Conservation (phyloP, 352 stramenopile species). For the Phytophthora boehmeriae region DNA sequence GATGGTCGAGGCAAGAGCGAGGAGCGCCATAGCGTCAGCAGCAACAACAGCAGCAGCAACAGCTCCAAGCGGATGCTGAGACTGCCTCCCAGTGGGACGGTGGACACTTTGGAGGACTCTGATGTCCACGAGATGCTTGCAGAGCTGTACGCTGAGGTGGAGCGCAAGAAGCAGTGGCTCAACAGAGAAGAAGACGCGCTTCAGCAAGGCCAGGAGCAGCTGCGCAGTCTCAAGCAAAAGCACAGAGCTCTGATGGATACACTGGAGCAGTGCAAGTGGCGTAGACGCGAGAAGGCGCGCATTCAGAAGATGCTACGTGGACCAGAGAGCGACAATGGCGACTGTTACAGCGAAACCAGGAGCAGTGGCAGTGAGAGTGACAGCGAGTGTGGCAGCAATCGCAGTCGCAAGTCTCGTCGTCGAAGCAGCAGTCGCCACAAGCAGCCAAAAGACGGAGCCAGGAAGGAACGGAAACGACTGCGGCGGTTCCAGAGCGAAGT, state of each 20-base stretch:
- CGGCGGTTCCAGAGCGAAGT: conserved; percentile 52
- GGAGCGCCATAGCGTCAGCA: not conserved
- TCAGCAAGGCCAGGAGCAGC: conserved; percentile 25
- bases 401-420: conserved; percentile 4
- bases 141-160: conserved; percentile 31
- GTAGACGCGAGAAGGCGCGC: conserved; percentile 36
- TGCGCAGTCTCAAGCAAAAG: conserved; percentile 42
- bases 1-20: conserved; percentile 6
- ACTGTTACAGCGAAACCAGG: conserved; percentile 20
- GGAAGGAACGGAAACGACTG: conserved; percentile 54
- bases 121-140: conserved; percentile 37
- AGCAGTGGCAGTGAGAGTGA: conserved; percentile 18
- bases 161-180: conserved; percentile 45
- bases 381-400: not conserved
- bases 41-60: conserved; percentile 3
- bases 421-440: conserved; percentile 14
- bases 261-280: conserved; percentile 45
- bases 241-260: conserved; percentile 42
- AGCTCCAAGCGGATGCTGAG: conserved; percentile 14
- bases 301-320: conserved; percentile 41
- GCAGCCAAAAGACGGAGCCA: conserved; percentile 16
- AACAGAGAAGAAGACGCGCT: conserved; percentile 42
- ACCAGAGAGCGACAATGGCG: conserved; percentile 11
- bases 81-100: conserved; percentile 2
- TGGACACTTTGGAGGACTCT: conserved; percentile 17